Evolutionary conservation across 108 stramenopile species (phyloP), one percentile per base, ranked within the genome.

Genomic region (Nitzschia sp.): DNA sequence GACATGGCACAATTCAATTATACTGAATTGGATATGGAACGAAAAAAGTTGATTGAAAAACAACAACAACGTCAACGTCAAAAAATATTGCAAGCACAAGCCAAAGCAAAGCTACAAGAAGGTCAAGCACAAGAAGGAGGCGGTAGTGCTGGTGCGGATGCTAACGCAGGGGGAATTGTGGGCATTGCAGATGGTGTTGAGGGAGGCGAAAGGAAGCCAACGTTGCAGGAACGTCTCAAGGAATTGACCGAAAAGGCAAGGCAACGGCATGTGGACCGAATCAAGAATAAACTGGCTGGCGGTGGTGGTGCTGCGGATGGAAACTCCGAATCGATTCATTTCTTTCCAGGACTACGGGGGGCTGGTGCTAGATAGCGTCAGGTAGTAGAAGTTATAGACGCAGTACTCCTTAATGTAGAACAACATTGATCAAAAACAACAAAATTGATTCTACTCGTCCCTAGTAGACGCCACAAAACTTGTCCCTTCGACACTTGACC

Each of bases 1-100:
- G 71, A 72, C 46, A 54, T 32, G 63, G 24, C 48, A 29, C 18
- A 55, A 4, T 62, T 62, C 26, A 72, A 72, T 36, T 62, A 72
- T 27, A 72, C 71, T 2, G 63, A 56, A 57, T 26, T 54, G 30
- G 45, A 54, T 30, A 25, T 18, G 31, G 60, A 59, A 38, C 21
- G 53, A 17, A 18, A 46, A 24, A 64, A 54, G 54, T 25, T 34
- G 1, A 55, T 54, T 30, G 31, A 64, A 47, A 53, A 63, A 54
- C 61, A 70, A 32, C 26, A 53, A 30, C 11, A 65, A 31, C 64
- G 64, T n/a, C 25, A 65, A 49, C 46, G 49, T n/a, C 9, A 48
- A 1, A 46, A 62, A 45, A 19, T 62, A 21, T 15, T 34, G 21
- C n/a, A 21, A 55, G 28, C 54, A 55, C 24, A 27, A 55, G 5